Percentiles rank a stretch among this genome's conserved stretches.
These are phyloP conservation scores for Lactarius tabidus DNA, from an alignment of 768 basidiomycete species.

Conservation along the genomic window DNA sequence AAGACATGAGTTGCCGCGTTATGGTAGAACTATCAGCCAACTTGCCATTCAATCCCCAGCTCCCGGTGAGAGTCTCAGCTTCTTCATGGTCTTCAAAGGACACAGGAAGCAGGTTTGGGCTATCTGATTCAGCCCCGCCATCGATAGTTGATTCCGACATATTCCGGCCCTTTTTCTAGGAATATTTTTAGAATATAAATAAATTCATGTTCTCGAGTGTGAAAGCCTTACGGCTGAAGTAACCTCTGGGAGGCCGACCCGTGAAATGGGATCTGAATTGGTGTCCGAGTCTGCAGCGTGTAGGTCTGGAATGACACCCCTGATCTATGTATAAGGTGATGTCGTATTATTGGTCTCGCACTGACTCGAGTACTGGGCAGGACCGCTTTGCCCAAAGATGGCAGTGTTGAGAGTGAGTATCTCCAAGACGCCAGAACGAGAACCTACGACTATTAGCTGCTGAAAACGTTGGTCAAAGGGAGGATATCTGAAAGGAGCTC, in stretches of 20 bases:
- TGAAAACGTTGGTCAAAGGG: background rate
- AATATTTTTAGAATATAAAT: background rate
- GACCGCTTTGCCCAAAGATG: background rate
- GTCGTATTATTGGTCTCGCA: background rate
- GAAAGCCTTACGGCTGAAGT: background rate
- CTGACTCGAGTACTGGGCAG: background rate
- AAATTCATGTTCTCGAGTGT: background rate
- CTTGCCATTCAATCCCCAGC: constrained; percentile 8
- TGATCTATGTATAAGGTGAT: background rate
- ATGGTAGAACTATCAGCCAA: background rate
- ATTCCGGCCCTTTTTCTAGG: background rate
- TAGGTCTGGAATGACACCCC: background rate
- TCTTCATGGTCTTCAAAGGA: background rate
- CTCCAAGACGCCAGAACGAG: background rate
- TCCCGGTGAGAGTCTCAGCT: too few species aligned
- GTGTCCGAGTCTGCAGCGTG: background rate
- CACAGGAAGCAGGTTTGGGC: constrained; percentile 11
- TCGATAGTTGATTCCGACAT: background rate
- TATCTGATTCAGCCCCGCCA: constrained; percentile 8
- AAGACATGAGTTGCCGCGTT: background rate
- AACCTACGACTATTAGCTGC: background rate
- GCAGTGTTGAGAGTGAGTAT: background rate
- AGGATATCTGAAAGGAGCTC: too few species aligned
- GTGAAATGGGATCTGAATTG: constrained; percentile 1
- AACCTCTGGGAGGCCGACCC: background rate